These are phyloP conservation scores for Phytophthora ohioensis DNA, from an alignment of 352 stramenopile species.

Conservation along the genomic window DNA sequence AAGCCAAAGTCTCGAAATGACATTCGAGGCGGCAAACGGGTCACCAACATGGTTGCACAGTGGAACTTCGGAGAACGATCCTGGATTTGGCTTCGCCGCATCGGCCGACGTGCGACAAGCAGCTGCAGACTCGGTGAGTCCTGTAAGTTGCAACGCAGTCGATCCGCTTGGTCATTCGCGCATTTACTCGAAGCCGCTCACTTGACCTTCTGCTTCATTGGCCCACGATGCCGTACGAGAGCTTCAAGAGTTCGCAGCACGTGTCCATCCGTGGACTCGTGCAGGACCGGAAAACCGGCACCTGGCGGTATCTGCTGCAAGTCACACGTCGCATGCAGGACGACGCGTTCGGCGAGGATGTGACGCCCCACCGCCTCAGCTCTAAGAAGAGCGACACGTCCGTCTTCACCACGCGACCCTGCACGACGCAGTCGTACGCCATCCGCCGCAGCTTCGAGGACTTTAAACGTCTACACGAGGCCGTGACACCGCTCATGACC, in stretches of 20 bases:
- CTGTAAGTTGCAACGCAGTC: neutral
- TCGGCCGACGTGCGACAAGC: slow-evolving; percentile 30
- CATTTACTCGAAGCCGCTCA: slow-evolving; percentile 24
- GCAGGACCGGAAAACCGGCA: slow-evolving; percentile 67
- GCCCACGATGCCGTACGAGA: slow-evolving; percentile 75
- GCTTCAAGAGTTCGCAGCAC: slow-evolving; percentile 72
- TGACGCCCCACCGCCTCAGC: neutral
- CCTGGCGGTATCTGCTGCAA: slow-evolving; percentile 77
- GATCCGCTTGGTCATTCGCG: slow-evolving; percentile 29
- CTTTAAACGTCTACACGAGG: slow-evolving; percentile 79
- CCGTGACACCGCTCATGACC: slow-evolving; percentile 63
- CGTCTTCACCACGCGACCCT: slow-evolving; percentile 21
- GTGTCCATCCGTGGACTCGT: slow-evolving; percentile 77
- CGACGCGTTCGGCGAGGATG: slow-evolving; percentile 14
- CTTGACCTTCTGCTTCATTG: neutral
- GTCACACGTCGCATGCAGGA: slow-evolving; percentile 61
- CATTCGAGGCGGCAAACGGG: slow-evolving; percentile 22
- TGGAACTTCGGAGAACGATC: slow-evolving; percentile 40
- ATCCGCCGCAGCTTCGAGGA: slow-evolving; percentile 78
- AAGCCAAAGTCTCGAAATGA: slow-evolving; percentile 7
- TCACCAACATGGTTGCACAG: slow-evolving; percentile 20
- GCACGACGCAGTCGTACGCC: slow-evolving; percentile 65
- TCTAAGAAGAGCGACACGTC: slow-evolving; percentile 27
- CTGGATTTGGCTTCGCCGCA: slow-evolving; percentile 20
- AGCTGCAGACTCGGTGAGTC: neutral